phyloP scores from a whole-genome alignment of 2,329 filamentous ascomycete genomes.

The Kalmusia sp. region DNA sequence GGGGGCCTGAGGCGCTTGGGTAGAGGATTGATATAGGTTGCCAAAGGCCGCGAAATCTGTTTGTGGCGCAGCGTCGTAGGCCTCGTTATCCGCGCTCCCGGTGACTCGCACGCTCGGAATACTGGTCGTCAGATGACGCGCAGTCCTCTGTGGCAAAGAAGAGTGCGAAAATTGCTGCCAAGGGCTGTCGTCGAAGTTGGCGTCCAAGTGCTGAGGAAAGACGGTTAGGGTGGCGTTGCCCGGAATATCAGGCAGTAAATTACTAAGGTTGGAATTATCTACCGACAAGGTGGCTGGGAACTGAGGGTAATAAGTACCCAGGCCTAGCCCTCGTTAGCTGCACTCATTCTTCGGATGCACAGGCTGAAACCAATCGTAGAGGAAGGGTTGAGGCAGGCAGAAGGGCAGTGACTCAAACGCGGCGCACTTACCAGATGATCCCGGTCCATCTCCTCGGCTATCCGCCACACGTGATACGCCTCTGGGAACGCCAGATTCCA shows the following conservation, averaged over 20 bases:
- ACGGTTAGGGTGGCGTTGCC: constrained; percentile 38
- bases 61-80: constrained; percentile 44
- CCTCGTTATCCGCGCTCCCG: constrained; percentile 30
- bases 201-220: constrained; percentile 37
- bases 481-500: constrained; percentile 21
- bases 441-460: constrained; percentile 2
- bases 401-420: constrained; percentile 32
- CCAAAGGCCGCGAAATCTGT: constrained; percentile 32
- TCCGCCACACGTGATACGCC: constrained; percentile 8
- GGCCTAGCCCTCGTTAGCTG: constrained; percentile 29
- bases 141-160: constrained; percentile 38
- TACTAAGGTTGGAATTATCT: constrained; percentile 28
- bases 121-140: constrained; percentile 43
- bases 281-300: constrained; percentile 27
- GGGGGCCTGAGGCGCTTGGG: constrained; percentile 39
- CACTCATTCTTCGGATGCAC: constrained; percentile 13
- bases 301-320: constrained; percentile 38
- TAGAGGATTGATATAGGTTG: constrained; percentile 33
- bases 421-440: constrained; percentile 27
- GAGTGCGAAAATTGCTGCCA: constrained; percentile 32
- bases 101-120: constrained; percentile 42
- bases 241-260: constrained; percentile 36
- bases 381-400: constrained; percentile 13
- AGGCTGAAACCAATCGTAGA: constrained; percentile 35
- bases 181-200: constrained; percentile 30